Conservation (phyloP, 495 filamentous ascomycete species). For the Talaromyces proteolyticus region DNA sequence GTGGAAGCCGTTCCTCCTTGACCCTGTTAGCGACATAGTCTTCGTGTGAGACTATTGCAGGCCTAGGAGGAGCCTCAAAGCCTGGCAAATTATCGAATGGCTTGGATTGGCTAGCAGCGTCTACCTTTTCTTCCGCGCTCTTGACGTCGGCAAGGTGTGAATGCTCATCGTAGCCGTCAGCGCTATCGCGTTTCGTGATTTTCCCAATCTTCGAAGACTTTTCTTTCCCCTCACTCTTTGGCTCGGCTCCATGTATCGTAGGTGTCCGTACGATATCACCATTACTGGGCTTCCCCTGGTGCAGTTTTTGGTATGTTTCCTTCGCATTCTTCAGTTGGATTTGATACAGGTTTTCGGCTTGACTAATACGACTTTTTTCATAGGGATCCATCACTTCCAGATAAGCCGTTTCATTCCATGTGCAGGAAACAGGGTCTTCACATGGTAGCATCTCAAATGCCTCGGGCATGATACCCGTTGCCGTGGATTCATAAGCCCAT, state of each 20-base stretch:
- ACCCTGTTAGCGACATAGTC: constrained; percentile 59
- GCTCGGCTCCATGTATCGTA: neutral
- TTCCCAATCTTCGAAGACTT: no score
- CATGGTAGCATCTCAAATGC: constrained; percentile 61
- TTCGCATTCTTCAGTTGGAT: constrained; percentile 17
- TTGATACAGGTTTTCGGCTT: constrained; percentile 18
- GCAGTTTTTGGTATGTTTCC: neutral
- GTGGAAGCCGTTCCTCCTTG: constrained; percentile 54
- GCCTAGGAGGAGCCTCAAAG: constrained; percentile 13
- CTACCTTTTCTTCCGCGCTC: no score
- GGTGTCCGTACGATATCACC: neutral
- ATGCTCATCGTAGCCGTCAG: constrained; percentile 4
- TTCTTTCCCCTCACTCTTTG: no score
- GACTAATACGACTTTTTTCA: constrained; percentile 21
- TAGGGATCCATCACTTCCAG: constrained; percentile 50
- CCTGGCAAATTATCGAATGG: no score
- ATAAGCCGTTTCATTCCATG: constrained; percentile 71
- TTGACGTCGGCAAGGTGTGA: constrained; percentile 2
- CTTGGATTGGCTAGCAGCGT: no score
- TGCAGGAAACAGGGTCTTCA: constrained; percentile 55
- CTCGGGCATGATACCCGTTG: constrained; percentile 91
- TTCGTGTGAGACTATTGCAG: constrained; percentile 47
- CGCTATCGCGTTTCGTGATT: neutral
- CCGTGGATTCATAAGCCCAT: constrained; percentile 81
- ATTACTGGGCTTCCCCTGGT: neutral